Evolutionary conservation across 495 filamentous ascomycete genomes (phyloP).

Genomic region (Podospora fimiseda): DNA sequence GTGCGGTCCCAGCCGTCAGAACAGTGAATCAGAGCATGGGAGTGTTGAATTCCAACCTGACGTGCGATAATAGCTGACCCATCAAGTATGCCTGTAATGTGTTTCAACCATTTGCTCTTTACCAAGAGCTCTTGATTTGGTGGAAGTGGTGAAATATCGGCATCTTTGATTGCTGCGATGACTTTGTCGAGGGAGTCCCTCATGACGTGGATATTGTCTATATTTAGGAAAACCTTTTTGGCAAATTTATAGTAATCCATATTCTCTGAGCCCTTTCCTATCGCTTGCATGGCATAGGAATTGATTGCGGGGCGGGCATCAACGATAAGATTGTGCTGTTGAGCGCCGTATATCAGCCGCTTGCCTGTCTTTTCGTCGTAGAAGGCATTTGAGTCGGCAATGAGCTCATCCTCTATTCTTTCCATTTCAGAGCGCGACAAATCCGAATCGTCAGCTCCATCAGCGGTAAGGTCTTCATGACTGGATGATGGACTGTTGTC

Average conservation of each 20-base stretch:
- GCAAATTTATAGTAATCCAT: slow-evolving; percentile 96
- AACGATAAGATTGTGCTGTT: slow-evolving; percentile 91
- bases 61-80: slow-evolving; percentile 78
- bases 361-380: slow-evolving; percentile 42
- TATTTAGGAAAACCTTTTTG: slow-evolving; percentile 90
- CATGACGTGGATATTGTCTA: slow-evolving; percentile 99
- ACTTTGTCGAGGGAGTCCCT: slow-evolving; percentile 83
- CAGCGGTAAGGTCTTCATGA: slow-evolving; percentile 44
- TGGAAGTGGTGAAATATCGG: slow-evolving; percentile 76
- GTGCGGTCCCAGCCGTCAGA: slow-evolving; percentile 99
- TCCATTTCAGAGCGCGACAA: slow-evolving; percentile 52
- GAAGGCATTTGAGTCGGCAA: slow-evolving; percentile 40
- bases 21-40: slow-evolving; percentile 93
- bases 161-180: slow-evolving; percentile 84
- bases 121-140: slow-evolving; percentile 76
- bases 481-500: slow-evolving; percentile 57
- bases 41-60: slow-evolving; percentile 85
- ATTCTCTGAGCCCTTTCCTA: slow-evolving; percentile 91
- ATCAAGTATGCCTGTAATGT: slow-evolving; percentile 78
- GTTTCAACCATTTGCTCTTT: slow-evolving; percentile 87
- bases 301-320: slow-evolving; percentile 95
- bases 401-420: slow-evolving; percentile 65
- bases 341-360: slow-evolving; percentile 78
- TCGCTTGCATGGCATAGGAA: slow-evolving; percentile 90
- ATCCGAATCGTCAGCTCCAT: slow-evolving; percentile 28